Percentiles rank a stretch among this genome's conserved stretches.
These are phyloP conservation scores for Phytopythium ostracodes DNA, from an alignment of 352 stramenopile species.

Conservation along the genomic window DNA sequence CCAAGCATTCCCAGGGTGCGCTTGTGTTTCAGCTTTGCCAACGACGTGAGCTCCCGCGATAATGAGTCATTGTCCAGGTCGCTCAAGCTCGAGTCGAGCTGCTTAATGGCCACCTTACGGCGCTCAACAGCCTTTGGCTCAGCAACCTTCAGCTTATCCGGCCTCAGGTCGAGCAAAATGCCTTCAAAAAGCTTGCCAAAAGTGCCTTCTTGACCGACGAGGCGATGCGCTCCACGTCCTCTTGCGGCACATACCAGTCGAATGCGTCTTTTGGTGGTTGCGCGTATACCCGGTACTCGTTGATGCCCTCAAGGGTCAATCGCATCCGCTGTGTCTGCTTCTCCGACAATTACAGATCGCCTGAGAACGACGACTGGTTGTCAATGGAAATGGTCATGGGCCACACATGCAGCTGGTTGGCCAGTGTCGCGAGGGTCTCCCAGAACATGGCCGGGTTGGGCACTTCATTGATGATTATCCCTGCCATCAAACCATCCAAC, in stretches of 20 bases:
- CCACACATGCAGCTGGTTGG: constrained; percentile 5
- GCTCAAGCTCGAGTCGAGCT: neutral
- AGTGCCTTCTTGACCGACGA: constrained; percentile 9
- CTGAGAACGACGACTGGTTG: constrained; percentile 7
- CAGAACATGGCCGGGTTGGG: constrained; percentile 14
- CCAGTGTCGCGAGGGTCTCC: constrained; percentile 15
- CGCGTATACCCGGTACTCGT: too few species aligned
- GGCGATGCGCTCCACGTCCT: constrained; percentile 5
- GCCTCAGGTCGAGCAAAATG: constrained; percentile 16
- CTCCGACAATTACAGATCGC: neutral
- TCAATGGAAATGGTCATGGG: constrained; percentile 1
- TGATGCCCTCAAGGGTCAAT: constrained; percentile 7
- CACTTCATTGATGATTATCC: neutral
- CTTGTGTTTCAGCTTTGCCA: constrained; percentile 17
- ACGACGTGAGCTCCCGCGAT: constrained; percentile 30
- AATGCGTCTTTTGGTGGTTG: constrained; percentile 10
- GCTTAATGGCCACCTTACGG: neutral
- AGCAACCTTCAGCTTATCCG: too few species aligned
- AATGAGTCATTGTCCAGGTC: constrained; percentile 8
- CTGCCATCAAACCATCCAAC: neutral
- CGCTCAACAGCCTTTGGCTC: constrained; percentile 9
- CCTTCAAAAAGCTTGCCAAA: constrained; percentile 8
- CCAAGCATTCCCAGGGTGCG: constrained; percentile 33
- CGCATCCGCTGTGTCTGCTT: constrained; percentile 11
- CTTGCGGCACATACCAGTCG: constrained; percentile 18